Evolutionary conservation across 768 basidiomycete species (phyloP).

Genomic region (Crepidotus variabilis): DNA sequence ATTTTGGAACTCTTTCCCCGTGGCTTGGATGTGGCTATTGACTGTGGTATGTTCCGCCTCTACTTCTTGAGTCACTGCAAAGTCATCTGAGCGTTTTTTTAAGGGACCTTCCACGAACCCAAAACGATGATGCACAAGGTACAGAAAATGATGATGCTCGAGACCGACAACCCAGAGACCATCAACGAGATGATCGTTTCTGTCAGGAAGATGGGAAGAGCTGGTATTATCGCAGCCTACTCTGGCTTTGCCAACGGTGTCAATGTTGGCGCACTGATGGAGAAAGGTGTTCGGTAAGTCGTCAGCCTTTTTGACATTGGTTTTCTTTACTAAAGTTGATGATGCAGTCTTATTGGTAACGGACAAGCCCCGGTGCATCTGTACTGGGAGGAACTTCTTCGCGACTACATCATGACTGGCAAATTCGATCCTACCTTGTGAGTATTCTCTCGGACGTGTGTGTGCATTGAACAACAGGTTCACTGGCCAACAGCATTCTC

Average conservation of each 20-base stretch:
- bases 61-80: background rate
- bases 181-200: slow-evolving; percentile 44
- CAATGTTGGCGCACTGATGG: slow-evolving; percentile 74
- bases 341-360: slow-evolving; percentile 54
- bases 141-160: slow-evolving; percentile 67
- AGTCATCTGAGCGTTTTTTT: too few species aligned
- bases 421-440: slow-evolving; percentile 65
- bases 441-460: slow-evolving; percentile 11
- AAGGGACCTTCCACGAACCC: slow-evolving; percentile 67
- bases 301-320: background rate
- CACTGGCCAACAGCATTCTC: slow-evolving; percentile 33
- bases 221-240: slow-evolving; percentile 69
- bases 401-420: slow-evolving; percentile 58
- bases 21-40: slow-evolving; percentile 62
- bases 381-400: slow-evolving; percentile 69
- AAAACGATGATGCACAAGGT: slow-evolving; percentile 62
- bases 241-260: slow-evolving; percentile 63
- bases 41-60: slow-evolving; percentile 33
- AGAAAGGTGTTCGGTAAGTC: slow-evolving; percentile 56
- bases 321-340: background rate
- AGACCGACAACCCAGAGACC: slow-evolving; percentile 71
- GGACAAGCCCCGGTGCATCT: slow-evolving; percentile 74
- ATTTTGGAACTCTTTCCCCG: slow-evolving; percentile 58
- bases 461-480: background rate
- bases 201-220: slow-evolving; percentile 51